These are phyloP conservation scores for Drechslerella dactyloides DNA, from an alignment of 2,329 filamentous ascomycete genomes.

Conservation along the genomic window DNA sequence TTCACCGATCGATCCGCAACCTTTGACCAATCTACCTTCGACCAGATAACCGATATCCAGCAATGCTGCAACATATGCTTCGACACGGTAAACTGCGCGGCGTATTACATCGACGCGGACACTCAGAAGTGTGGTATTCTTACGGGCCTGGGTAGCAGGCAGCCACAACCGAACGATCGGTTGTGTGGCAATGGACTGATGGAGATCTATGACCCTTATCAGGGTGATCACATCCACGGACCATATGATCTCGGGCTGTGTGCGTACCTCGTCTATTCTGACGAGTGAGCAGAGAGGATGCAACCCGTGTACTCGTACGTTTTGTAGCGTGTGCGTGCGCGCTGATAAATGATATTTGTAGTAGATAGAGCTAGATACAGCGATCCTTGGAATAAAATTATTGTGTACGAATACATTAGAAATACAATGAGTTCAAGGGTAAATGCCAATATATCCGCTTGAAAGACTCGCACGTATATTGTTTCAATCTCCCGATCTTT, in stretches of 20 bases:
- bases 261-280: constrained; percentile 38
- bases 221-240: constrained; percentile 11
- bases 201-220: constrained; percentile 35
- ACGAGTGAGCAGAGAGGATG: constrained; percentile 29
- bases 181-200: constrained; percentile 27
- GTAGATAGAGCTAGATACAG: too few relatives aligned
- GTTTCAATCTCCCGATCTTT: too few relatives aligned
- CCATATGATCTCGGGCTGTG: constrained; percentile 35
- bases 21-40: constrained; percentile 13
- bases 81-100: constrained; percentile 27
- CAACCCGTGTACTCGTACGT: too few relatives aligned
- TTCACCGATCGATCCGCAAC: constrained; percentile 16
- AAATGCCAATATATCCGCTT: too few relatives aligned
- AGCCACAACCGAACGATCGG: constrained; percentile 32
- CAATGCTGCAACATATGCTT: constrained; percentile 46
- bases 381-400: too few relatives aligned
- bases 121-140: constrained; percentile 20
- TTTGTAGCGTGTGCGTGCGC: too few relatives aligned
- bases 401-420: too few relatives aligned
- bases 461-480: too few relatives aligned
- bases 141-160: constrained; percentile 8
- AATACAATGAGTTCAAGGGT: too few relatives aligned
- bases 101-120: constrained; percentile 28
- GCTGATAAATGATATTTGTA: too few relatives aligned
- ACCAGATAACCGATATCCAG: constrained; percentile 8